A percentile compares a stretch with the other conserved stretches of the same genome.
Evolutionary conservation across 1,284 basidiomycete genomes (phyloP).

Genomic region (Marasmius tenuissimus): DNA sequence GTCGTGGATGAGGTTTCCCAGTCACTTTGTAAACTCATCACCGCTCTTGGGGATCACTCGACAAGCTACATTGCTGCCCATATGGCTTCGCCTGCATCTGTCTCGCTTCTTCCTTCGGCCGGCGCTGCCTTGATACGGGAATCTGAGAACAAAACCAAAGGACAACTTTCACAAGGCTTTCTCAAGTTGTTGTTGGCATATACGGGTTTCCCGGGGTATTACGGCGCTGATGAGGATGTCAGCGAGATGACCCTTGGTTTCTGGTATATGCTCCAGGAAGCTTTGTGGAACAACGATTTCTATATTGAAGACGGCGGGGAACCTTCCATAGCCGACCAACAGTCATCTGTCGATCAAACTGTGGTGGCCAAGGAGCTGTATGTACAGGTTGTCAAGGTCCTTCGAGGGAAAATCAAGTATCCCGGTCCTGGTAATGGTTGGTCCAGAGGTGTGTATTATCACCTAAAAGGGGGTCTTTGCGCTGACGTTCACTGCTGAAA

Average conservation of each 20-base stretch:
- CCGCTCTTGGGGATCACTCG: constrained; percentile 83
- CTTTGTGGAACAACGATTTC: constrained; percentile 75
- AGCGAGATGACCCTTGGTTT: constrained; percentile 85
- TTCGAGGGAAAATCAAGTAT: constrained; percentile 77
- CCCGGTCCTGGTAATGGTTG: constrained; percentile 54
- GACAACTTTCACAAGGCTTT: constrained; percentile 67
- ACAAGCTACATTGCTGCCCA: constrained; percentile 75
- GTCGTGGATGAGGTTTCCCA: constrained; percentile 57
- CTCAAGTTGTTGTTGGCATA: constrained; percentile 72
- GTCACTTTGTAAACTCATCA: constrained; percentile 77
- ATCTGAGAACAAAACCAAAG: constrained; percentile 33
- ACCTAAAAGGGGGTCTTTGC: neutral
- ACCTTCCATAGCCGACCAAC: constrained; percentile 1
- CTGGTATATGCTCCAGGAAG: constrained; percentile 89
- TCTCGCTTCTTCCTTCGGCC: constrained; percentile 23
- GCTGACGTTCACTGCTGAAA: constrained; percentile 26
- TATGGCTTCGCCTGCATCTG: constrained; percentile 46
- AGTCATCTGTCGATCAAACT: constrained; percentile 36
- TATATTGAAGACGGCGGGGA: constrained; percentile 46
- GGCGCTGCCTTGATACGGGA: constrained; percentile 15
- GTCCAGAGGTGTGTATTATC: constrained; percentile 59
- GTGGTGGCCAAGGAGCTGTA: constrained; percentile 76
- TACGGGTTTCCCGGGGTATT: constrained; percentile 74
- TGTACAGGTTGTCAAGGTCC: constrained; percentile 67
- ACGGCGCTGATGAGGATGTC: constrained; percentile 80